phyloP scores from a whole-genome alignment of 2,329 filamentous ascomycete species.

The Aspergillus sp. region DNA sequence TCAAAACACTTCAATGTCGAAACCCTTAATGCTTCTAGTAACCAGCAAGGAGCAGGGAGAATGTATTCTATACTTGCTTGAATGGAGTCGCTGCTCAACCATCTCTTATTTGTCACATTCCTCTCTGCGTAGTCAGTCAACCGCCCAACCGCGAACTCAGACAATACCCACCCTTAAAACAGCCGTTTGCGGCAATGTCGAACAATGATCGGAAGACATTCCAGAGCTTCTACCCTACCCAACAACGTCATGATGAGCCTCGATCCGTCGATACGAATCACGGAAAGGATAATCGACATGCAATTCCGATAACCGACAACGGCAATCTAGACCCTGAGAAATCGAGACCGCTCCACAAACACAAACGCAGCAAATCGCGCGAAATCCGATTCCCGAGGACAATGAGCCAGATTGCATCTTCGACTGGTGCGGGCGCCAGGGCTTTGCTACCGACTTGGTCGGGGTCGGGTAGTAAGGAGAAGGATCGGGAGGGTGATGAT shows the following conservation, averaged over 20 bases:
- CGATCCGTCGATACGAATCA: neutral
- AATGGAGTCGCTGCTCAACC: neutral
- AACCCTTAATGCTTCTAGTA: neutral
- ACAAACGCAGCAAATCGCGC: slow-evolving; percentile 26
- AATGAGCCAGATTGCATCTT: slow-evolving; percentile 28
- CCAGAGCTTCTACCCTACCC: slow-evolving; percentile 2
- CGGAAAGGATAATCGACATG: slow-evolving; percentile 10
- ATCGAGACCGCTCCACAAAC: slow-evolving; percentile 14
- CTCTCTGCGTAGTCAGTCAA: neutral
- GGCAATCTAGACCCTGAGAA: slow-evolving; percentile 4
- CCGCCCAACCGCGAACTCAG: neutral
- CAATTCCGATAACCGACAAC: slow-evolving; percentile 9
- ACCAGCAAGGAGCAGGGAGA: neutral
- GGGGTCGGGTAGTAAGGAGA: slow-evolving; percentile 16
- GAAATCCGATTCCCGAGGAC: slow-evolving; percentile 24
- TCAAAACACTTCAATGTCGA: neutral
- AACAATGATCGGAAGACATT: neutral
- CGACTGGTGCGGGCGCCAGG: slow-evolving; percentile 17
- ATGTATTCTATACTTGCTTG: neutral
- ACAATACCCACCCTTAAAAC: slow-evolving; percentile 1
- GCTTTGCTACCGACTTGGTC: slow-evolving; percentile 27
- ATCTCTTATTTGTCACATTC: neutral
- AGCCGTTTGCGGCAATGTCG: slow-evolving; percentile 11
- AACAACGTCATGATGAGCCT: slow-evolving; percentile 8
- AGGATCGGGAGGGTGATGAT: slow-evolving; percentile 25